Base-by-base conservation (phyloP, 257 asterid species). In the Jaltomata sinuosa region DNA sequence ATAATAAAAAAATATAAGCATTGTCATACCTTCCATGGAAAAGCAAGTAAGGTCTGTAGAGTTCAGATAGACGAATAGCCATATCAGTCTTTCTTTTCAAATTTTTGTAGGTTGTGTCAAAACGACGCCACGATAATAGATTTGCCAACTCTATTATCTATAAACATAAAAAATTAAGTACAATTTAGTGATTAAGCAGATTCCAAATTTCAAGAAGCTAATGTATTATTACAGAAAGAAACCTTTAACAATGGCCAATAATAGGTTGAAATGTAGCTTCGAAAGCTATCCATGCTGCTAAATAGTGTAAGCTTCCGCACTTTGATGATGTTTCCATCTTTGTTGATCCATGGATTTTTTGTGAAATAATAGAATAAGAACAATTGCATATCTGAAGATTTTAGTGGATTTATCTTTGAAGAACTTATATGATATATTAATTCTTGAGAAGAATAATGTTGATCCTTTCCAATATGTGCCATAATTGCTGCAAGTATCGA, bases 1-100 rank as follows among this genome's bases (percentile, higher is more conserved):
- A 31, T 32, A 67, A 31, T 32, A 67, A 2, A 16, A 27, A 10
- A 40, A 19, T 1, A 32, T 8, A 31, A 11, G 16, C n/a, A 68
- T 19, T 15, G 27, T 86, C 93, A 27, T 92, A 90, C 97, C 89
- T 88, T 79, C 89, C 94, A 57, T 91, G 80, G 16, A 87, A 92
- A 83, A 93, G 88, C 85, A 91, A 42, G 79, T 92, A 93, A 7
- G 92, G 92, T 31, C 65, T 67, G 87, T 93, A 93, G 11, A 91
- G 87, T 18, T 90, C 91, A 1, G 89, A 86, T 12, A 91, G 81
- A 53, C 91, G 90, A n/a, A 83, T 16, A 8, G 87, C 84, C 6
- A 25, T 77, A 49, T 84, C 83, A 81, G 92, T 59, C 54, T 82
- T 90, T 67, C 88, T 87, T 16, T 79, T 88, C 14, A 89, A 79